Evolutionary conservation across 2,329 filamentous ascomycete genomes (phyloP), one percentile per base, ranked within the genome.

Genomic region (Aphanoascus verrucosus): DNA sequence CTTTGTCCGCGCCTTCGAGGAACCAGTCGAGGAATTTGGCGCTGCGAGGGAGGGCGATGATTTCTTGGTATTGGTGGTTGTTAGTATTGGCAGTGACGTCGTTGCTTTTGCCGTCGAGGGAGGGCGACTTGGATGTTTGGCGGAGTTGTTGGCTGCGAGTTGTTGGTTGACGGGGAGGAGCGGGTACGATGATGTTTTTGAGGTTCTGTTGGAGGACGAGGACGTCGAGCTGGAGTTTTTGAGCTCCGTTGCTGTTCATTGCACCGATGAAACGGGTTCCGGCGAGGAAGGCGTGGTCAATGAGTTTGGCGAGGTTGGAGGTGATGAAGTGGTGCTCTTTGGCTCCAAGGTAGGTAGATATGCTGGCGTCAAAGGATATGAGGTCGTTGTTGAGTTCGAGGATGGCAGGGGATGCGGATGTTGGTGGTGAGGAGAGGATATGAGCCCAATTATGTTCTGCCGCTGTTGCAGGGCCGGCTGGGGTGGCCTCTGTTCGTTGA

Each of bases 121-220:
- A 42, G 6, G 52, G 42, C 7, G 53, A 50, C 17, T 20, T 43
- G 35, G 51, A 20, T 42, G 38, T 14, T 28, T 31, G 52, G 9
- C 37, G 38, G 28, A 41, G 37, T 11, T 32, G 28, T 32, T 15
- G 23, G 31, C 12, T 37, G 31, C 17, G 23, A 7, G 7, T 3
- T 20, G 42, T 28, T 7, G 48, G 20, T 40, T 60, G 55, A n/a
- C 49, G 48, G 14, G 53, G 56, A 14, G 66, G 62, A 47, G 38
- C 35, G 35, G 43, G 63, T n/a, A 71, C 61, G 46, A 73, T 88
- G 51, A 98, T 84, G 60, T 94, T 94, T 73, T 95, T 95, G 53
- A 98, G 80, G 63, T 95, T 96, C 67, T 98, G 93, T 70, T 97
- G 91, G 49, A 98, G 75, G 40, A 98, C 93, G 20, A 96, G 78